Evolutionary conservation across 2,329 filamentous ascomycete species (phyloP), one percentile per base, ranked within the genome.

Genomic region (Trichophaea hybrida): DNA sequence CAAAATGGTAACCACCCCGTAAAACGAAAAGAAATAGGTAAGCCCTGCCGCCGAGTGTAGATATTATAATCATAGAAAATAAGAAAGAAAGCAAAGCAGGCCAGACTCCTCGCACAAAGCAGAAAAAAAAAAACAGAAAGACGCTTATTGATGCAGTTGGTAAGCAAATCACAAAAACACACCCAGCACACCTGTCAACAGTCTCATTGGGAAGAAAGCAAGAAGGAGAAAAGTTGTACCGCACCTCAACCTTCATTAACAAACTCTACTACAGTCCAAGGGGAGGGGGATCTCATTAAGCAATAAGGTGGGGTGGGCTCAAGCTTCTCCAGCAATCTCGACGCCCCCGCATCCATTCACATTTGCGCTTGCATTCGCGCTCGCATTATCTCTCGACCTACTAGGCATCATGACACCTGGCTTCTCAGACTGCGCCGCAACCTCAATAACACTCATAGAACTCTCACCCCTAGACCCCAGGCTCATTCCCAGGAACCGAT

Each of bases 371-470:
- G 57, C 56, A 50, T 51, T 61, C 49, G 59, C 64, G 55, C 69
- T 52, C 32, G 43, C 52, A 35, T 49, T 24, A 24, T 49, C 44
- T 49, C 60, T 55, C 48, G 35, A 81, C 51, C 84, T 78, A 69
- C 86, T 88, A 5, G 87, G 88, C 15, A 88, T 89, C 68, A 89
- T 83, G 24, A 91, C 81, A 0, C 86, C 88, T 0, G 88, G 88
- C 71, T 86, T 89, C 72, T 91, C 88, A 70, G 79, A 87, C 49
- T 89, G 85, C 8, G 81, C 80, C 5, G 88, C 88, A 46, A 94
- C 81, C 67, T 93, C 85, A 37, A 81, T 76, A 51, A 93, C 84
- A 69, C 86, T 90, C 65, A 88, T 75, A 68, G 78, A 82, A 70
- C 88, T 94, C 52, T 80, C 80, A n/a, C 78, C 79, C 55, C 86